These are phyloP conservation scores for Aspergillus flavus DNA, from an alignment of 2,329 filamentous ascomycete genomes.

Conservation along the genomic window DNA sequence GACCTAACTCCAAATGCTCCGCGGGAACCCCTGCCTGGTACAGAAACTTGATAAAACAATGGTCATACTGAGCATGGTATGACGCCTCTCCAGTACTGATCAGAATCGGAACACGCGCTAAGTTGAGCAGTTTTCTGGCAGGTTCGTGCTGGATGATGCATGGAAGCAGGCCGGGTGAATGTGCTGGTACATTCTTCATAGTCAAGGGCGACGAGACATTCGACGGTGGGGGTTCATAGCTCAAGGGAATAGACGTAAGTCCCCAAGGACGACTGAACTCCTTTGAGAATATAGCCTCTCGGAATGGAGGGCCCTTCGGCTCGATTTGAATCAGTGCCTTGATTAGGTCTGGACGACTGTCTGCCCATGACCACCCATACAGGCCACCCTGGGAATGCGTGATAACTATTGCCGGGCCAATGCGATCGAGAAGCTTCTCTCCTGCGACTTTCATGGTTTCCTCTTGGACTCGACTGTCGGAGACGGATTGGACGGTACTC, in stretches of 20 bases:
- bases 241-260: conserved; percentile 23
- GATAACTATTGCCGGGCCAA: conserved; percentile 34
- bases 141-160: conserved; percentile 45
- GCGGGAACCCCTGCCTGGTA: conserved; percentile 54
- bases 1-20: conserved; percentile 49
- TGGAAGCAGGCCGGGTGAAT: conserved; percentile 14
- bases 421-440: conserved; percentile 26
- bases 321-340: conserved; percentile 56
- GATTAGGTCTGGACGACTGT: conserved; percentile 52
- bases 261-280: conserved; percentile 19
- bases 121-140: conserved; percentile 50
- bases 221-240: conserved; percentile 10
- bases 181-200: conserved; percentile 15
- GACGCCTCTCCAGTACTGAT: conserved; percentile 57
- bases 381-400: conserved; percentile 54
- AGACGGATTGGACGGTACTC: conserved; percentile 20
- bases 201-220: conserved; percentile 11
- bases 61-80: conserved; percentile 58
- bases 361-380: conserved; percentile 50
- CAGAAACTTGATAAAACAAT: conserved; percentile 57
- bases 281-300: conserved; percentile 17
- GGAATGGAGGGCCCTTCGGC: conserved; percentile 52
- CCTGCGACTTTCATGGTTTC: conserved; percentile 18
- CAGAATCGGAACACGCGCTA: conserved; percentile 52
- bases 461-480: conserved; percentile 17